Base-by-base conservation (phyloP, 2,329 filamentous ascomycete species). In the Pyrenochaeta sp. region DNA sequence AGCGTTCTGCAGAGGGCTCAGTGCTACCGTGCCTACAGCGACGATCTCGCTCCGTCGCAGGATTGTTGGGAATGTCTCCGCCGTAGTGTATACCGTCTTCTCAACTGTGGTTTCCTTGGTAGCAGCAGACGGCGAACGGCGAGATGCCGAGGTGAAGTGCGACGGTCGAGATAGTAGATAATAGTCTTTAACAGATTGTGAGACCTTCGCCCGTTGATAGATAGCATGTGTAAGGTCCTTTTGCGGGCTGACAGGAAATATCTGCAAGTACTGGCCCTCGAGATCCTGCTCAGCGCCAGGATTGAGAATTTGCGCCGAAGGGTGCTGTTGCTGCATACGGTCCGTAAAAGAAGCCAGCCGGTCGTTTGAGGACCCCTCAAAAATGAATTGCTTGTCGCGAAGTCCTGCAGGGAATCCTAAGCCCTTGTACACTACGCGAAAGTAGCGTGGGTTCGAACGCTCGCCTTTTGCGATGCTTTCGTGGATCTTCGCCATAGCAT, bases 401-500 rank as follows among this genome's bases (percentile, higher is more conserved):
- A 98, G 77, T 48, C 85, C 90, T 1, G 87, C 72, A 1, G 93
- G 91, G 77, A 97, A 98, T 0, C 94, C 93, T 53, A 97, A 86
- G 5, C 94, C 94, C 71, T 90, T 91, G 81, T 95, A 98, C 12
- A 89, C 85, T 28, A 98, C 93, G 64, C 91, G 90, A 85, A 96
- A 98, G 79, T 96, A 98, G 61, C 94, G 90, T 10, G 92, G 90
- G 58, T 90, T 87, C 19, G 89, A 80, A 65, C 88, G 90, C 52
- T 94, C 90, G 68, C 91, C 91, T 80, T 92, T 94, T 10, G 91
- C 86, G 61, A 97, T 91, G 13, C 86, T 90, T 76, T 98, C 95
- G 76, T 97, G 93, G 25, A 98, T 93, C 50, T 90, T 91, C 22
- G 93, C 94, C 80, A 97, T 97, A 6, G 94, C 93, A 59, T 93